Evolutionary conservation across 768 basidiomycete genomes (phyloP), one percentile per base, ranked within the genome.

Genomic region (Trametes elegans): DNA sequence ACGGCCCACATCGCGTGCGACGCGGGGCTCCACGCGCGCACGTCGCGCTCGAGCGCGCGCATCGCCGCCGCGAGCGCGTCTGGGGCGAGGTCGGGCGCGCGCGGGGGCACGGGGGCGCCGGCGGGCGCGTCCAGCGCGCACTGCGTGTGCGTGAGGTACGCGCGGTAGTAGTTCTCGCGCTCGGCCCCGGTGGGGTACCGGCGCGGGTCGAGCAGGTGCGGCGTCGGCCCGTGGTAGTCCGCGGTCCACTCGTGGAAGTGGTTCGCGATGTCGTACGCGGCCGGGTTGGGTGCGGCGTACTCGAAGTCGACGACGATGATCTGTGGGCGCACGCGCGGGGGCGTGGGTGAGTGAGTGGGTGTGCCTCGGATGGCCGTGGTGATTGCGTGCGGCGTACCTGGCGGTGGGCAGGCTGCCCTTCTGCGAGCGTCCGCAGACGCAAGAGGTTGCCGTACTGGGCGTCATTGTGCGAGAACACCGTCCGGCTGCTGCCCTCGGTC

Each of bases 211-310:
- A 90, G 82, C 47, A 87, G 53, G 66, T 91, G 87, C 8, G 91
- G 89, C 0, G 76, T 79, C 5, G 79, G 65, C 32, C 76, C 77
- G 66, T 90, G 87, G 70, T 98, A 98, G 71, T 97, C 80, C 14
- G 92, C 87, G 18, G 90, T 91, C 96, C 97, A 98, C 72, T 98
- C 97, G 66, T 91, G 88, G 73, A 95, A 97, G 70, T 96, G 93
- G 70, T 96, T 96, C 53, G 90, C 96, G 62, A 99, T 94, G 68
- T 99, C 97, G 71, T 86, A 97, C 3, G 92, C 90, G 3, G 93
- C 84, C 23, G 95, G 88, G 66, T 98, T 98, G 5, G 90, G 88
- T 0, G 87, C 80, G 13, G 96, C 93, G 67, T 99, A 99, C 73
- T 99, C 97, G 68, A 98, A 98, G 73, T 99, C 97, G 59, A 97